These are phyloP conservation scores for Fusarium sp. DNA, from an alignment of 2,329 filamentous ascomycete genomes.

Conservation along the genomic window DNA sequence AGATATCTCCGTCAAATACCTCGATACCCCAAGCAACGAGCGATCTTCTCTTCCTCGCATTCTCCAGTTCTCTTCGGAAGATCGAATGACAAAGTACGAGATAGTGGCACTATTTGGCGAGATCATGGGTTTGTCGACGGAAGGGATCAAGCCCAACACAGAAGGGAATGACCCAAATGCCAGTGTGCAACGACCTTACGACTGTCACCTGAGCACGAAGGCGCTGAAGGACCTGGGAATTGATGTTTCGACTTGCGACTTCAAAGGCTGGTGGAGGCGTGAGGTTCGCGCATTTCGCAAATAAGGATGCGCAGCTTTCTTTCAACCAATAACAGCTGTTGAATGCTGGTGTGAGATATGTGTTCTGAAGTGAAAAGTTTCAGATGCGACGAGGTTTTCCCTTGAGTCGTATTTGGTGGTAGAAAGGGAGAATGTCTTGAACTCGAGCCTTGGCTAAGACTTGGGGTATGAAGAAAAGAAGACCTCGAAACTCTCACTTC, in stretches of 20 bases:
- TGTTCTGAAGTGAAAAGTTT: conserved; percentile 7
- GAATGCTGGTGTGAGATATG: background rate
- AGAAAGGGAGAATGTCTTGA: conserved; percentile 28
- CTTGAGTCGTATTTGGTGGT: conserved; percentile 9
- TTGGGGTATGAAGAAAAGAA: background rate
- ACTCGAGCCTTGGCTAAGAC: background rate
- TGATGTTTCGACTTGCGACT: conserved; percentile 78
- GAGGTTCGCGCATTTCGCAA: conserved; percentile 69
- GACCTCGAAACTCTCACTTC: background rate
- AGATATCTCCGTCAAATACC: conserved; percentile 79
- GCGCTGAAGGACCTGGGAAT: conserved; percentile 79
- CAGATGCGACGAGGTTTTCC: conserved; percentile 3
- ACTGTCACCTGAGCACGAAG: conserved; percentile 86
- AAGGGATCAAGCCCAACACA: conserved; percentile 75
- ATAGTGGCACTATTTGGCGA: conserved; percentile 83
- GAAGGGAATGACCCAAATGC: conserved; percentile 78
- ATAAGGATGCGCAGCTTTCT: conserved; percentile 46
- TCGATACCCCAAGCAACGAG: conserved; percentile 58
- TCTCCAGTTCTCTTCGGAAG: conserved; percentile 88
- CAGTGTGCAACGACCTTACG: conserved; percentile 82
- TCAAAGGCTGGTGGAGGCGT: conserved; percentile 82
- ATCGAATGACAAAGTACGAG: conserved; percentile 88
- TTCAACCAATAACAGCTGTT: background rate
- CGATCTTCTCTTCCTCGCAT: conserved; percentile 70
- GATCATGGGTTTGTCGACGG: conserved; percentile 79